Conservation (phyloP, 148 eudicot genomes). For the Vaccinium corymbosum region DNA sequence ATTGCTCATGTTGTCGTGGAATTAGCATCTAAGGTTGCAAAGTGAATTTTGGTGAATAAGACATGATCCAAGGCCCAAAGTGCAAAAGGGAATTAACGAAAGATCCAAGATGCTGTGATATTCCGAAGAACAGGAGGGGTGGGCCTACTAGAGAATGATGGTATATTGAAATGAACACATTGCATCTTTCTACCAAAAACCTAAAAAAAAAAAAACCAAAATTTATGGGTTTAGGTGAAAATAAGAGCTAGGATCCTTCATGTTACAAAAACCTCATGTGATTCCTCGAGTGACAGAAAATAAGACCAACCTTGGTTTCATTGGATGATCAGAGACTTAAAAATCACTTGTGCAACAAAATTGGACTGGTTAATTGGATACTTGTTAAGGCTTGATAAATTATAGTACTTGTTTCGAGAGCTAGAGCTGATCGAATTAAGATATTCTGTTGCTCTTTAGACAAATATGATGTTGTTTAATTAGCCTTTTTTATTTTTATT, state of each 20-base stretch:
- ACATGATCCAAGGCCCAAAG: not conserved
- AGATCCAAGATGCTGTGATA: not conserved
- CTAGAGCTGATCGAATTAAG: not conserved
- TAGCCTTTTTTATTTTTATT: too few relatives aligned
- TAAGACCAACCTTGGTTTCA: not conserved
- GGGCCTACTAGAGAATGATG: not conserved
- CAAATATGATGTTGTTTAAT: too few relatives aligned
- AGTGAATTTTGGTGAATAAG: not conserved
- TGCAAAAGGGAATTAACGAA: not conserved
- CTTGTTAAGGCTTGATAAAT: not conserved
- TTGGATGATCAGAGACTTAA: not conserved
- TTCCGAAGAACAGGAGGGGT: not conserved
- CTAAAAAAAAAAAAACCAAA: not conserved
- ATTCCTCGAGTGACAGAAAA: not conserved
- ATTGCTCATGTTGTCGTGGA: not conserved
- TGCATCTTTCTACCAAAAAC: not conserved
- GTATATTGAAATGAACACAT: not conserved
- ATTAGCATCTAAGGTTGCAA: not conserved
- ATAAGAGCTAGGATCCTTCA: not conserved
- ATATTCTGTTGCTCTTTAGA: not conserved
- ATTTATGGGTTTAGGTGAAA: not conserved
- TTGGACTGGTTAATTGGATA: not conserved
- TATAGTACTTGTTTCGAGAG: not conserved
- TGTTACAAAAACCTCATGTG: too few relatives aligned
- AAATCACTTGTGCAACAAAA: not conserved